Conservation (phyloP, 202 grass and related monocot species). For the Setaria italica region DNA sequence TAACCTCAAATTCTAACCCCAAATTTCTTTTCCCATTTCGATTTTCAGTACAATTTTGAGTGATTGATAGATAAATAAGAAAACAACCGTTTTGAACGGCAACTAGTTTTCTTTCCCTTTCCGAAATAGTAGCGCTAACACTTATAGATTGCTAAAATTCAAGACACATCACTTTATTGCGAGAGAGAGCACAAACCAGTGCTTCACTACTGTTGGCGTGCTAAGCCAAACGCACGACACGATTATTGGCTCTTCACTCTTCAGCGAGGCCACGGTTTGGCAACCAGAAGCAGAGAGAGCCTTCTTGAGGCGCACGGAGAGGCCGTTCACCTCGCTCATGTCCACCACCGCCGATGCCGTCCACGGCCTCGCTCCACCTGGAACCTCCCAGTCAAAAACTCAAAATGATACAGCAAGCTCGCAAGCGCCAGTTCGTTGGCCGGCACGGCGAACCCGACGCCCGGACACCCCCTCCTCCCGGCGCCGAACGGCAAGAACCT, state of each 20-base stretch:
- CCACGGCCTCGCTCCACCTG: not conserved
- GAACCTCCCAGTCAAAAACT: constrained; percentile 27
- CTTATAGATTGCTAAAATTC: too few relatives aligned
- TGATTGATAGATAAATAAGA: too few relatives aligned
- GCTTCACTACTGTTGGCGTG: too few relatives aligned
- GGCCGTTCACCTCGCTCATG: constrained; percentile 42
- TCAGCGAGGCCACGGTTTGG: constrained; percentile 12
- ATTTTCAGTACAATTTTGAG: too few relatives aligned
- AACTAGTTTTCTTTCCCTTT: too few relatives aligned
- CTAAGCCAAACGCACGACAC: too few relatives aligned
- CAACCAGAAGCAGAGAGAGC: constrained; percentile 16
- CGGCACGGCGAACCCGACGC: not conserved
- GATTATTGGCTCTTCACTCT: not conserved
- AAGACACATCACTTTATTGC: too few relatives aligned
- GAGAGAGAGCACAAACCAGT: too few relatives aligned
- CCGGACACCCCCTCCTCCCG: constrained; percentile 37
- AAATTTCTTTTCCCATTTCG: too few relatives aligned
- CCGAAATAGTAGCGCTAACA: too few relatives aligned
- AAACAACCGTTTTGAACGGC: too few relatives aligned
- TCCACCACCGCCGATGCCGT: constrained; percentile 10
- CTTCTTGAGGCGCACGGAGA: constrained; percentile 40
- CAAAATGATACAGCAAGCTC: constrained; percentile 46
- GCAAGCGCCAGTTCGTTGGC: constrained; percentile 20
- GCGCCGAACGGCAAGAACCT: constrained; percentile 34
- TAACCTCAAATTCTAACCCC: too few relatives aligned